Percentiles rank a stretch among this genome's conserved stretches.
phyloP scores from a whole-genome alignment of 805 yeast species.

The Kurtzmaniella cleridarum region DNA sequence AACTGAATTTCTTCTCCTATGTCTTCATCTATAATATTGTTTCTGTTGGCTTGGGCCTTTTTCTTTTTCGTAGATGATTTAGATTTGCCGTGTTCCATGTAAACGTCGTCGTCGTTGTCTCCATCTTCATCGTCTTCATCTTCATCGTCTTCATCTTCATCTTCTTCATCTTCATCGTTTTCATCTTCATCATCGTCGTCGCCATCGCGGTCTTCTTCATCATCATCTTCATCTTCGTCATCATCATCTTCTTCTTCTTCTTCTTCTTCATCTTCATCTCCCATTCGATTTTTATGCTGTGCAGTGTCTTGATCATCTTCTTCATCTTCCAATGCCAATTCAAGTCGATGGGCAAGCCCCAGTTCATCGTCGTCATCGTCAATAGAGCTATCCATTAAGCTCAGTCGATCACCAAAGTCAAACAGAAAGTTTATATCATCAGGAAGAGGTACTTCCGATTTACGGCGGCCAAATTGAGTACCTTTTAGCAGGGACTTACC shows the following conservation, averaged over 20 bases:
- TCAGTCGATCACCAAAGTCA: constrained; percentile 32
- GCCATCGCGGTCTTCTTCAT: constrained; percentile 15
- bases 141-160: constrained; percentile 10
- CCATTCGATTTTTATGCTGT: constrained; percentile 19
- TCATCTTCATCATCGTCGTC: constrained; percentile 30
- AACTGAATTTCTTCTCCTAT: constrained; percentile 48
- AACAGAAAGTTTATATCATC: constrained; percentile 38
- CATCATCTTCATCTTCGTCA: constrained; percentile 7
- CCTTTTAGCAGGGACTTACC: constrained; percentile 5
- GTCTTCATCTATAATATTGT: constrained; percentile 40
- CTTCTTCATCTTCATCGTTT: constrained; percentile 14
- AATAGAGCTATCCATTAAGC: constrained; percentile 9
- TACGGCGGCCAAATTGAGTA: constrained; percentile 27
- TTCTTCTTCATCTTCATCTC: constrained; percentile 13
- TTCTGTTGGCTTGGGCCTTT: constrained; percentile 13
- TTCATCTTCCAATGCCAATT: constrained; percentile 16
- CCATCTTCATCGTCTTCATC: constrained; percentile 1
- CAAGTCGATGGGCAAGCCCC: constrained; percentile 7
- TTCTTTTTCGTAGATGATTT: too few relatives aligned
- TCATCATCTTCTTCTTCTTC: constrained; percentile 14
- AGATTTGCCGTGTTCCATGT: too few relatives aligned
- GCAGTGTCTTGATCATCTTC: too few relatives aligned
- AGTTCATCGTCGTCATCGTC: constrained; percentile 15
- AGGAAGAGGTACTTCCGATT: constrained; percentile 35
- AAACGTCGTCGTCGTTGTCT: too few relatives aligned